A percentile compares a stretch with the other conserved stretches of the same genome.
Evolutionary conservation across 2,329 filamentous ascomycete genomes (phyloP).

Genomic region (Fusarium siculi): DNA sequence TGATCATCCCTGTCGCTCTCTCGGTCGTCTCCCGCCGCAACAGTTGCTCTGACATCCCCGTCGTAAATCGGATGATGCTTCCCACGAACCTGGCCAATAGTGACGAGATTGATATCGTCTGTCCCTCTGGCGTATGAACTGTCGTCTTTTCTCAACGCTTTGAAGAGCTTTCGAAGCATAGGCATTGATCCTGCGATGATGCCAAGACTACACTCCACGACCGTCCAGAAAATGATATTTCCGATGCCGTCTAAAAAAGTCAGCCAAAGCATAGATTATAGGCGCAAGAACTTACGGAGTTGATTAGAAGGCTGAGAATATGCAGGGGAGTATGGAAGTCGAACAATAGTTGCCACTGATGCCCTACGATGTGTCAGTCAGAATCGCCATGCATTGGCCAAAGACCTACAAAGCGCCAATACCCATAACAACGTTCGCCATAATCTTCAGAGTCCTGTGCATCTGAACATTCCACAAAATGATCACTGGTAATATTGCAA

Average conservation of each 20-base stretch:
- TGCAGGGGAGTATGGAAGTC: slow-evolving; percentile 14
- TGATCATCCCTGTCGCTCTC: slow-evolving; percentile 11
- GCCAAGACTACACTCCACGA: slow-evolving; percentile 17
- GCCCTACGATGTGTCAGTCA: neutral
- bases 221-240: slow-evolving; percentile 8
- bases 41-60: neutral
- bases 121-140: neutral
- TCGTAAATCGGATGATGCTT: slow-evolving; percentile 3
- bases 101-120: slow-evolving; percentile 3
- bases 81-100: slow-evolving; percentile 6
- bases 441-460: too few species aligned
- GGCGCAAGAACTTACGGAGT: neutral
- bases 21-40: neutral
- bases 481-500: too few species aligned
- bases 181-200: slow-evolving; percentile 27
- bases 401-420: too few species aligned
- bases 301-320: neutral
- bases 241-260: neutral
- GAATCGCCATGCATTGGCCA: too few species aligned
- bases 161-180: slow-evolving; percentile 22
- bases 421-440: too few species aligned
- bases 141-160: neutral
- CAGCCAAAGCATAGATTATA: neutral
- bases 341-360: slow-evolving; percentile 18
- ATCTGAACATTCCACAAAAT: too few species aligned